Conservation (phyloP, 2,329 filamentous ascomycete genomes). For the Paracamarosporium sp. region DNA sequence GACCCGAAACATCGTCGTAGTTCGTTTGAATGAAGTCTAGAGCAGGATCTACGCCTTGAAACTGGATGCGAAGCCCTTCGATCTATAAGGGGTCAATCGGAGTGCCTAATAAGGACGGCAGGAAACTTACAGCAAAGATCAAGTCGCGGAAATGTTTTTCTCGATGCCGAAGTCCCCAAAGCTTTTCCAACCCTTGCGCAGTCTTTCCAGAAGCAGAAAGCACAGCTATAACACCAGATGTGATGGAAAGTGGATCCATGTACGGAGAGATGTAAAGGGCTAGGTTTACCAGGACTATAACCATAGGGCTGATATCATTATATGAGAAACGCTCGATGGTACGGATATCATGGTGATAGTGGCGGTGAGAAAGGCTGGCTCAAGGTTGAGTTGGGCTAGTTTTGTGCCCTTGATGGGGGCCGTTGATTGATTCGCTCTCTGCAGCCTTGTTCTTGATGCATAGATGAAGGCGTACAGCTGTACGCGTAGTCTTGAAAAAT, state of each 20-base stretch:
- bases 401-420: background rate
- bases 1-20: background rate
- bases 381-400: background rate
- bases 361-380: background rate
- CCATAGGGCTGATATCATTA: background rate
- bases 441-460: background rate
- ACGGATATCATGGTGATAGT: background rate
- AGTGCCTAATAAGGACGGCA: background rate
- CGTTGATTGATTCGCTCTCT: background rate
- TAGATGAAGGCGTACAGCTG: background rate
- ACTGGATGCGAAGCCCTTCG: background rate
- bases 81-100: background rate
- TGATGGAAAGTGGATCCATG: slow-evolving; percentile 11
- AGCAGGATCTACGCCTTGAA: background rate
- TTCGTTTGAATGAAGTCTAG: background rate
- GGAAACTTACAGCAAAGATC: background rate
- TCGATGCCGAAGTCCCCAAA: slow-evolving; percentile 10
- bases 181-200: slow-evolving; percentile 9
- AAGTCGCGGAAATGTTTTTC: slow-evolving; percentile 4
- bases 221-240: slow-evolving; percentile 9
- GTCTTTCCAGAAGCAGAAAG: slow-evolving; percentile 10
- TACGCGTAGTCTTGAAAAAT: background rate
- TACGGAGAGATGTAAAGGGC: background rate
- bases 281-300: background rate
- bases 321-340: background rate